Conservation (phyloP, 257 asterid species). For the Solanum sitiens region DNA sequence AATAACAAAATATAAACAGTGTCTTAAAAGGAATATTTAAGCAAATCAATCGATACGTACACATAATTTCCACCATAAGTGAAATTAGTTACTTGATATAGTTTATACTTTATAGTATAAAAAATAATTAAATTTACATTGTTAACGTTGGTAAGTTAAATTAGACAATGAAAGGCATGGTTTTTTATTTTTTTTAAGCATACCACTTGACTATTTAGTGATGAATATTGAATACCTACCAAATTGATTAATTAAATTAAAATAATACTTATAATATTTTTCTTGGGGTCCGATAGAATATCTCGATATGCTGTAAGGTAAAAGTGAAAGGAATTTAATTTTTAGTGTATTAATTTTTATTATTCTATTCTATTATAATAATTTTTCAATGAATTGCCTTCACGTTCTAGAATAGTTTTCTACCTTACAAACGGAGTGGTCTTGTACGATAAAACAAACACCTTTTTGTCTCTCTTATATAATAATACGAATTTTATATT, state of each 20-base stretch:
- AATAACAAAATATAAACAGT: neutral
- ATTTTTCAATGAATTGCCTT: neutral
- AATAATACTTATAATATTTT: neutral
- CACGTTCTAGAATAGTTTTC: conserved; percentile 2
- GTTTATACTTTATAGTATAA: neutral
- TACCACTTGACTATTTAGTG: neutral
- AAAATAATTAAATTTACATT: neutral
- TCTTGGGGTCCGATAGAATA: neutral
- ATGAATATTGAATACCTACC: neutral
- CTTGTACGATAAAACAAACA: neutral
- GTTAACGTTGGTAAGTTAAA: neutral
- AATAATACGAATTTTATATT: neutral
- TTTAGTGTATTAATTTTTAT: neutral
- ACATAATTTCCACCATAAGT: neutral
- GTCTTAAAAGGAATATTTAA: neutral
- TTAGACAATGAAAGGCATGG: neutral
- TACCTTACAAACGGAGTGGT: neutral
- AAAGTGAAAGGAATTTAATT: conserved; percentile 2
- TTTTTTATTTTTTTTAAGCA: neutral
- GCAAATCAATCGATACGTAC: neutral
- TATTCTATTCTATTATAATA: neutral
- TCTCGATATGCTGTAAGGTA: neutral
- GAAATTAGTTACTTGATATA: neutral
- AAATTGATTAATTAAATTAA: neutral
- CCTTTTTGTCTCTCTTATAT: neutral